phyloP scores from a whole-genome alignment of 352 stramenopile species.

The Phytophthora podocarpi region DNA sequence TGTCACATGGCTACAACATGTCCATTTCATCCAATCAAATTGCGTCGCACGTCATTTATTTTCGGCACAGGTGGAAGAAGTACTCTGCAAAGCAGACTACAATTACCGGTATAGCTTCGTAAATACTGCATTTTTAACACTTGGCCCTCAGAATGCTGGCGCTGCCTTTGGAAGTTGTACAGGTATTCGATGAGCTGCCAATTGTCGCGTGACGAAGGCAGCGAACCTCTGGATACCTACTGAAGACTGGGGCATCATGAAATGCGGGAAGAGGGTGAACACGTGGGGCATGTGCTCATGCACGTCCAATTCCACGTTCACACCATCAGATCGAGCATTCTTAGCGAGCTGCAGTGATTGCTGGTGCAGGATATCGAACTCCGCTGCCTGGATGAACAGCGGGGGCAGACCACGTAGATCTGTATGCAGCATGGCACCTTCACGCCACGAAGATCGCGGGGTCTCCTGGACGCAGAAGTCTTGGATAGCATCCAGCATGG shows the following conservation, averaged over 20 bases:
- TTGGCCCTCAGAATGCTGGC: constrained; percentile 35
- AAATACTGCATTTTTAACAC: no score
- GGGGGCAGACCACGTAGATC: constrained; percentile 51
- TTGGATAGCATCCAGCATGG: constrained; percentile 44
- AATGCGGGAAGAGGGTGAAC: constrained; percentile 58
- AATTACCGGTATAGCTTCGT: no score
- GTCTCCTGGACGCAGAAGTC: constrained; percentile 33
- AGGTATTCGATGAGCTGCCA: constrained; percentile 24
- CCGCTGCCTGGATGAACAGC: constrained; percentile 46
- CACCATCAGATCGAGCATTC: constrained; percentile 35
- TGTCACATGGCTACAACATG: no score
- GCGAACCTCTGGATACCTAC: constrained; percentile 50
- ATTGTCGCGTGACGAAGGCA: constrained; percentile 43
- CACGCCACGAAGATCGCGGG: constrained; percentile 30
- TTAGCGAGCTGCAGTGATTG: constrained; percentile 43
- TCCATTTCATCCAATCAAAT: no score
- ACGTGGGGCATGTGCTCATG: constrained; percentile 65
- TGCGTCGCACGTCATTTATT: no score
- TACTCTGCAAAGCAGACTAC: no score
- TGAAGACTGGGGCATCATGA: constrained; percentile 52
- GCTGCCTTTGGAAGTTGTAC: constrained; percentile 29
- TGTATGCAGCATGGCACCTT: constrained; percentile 42
- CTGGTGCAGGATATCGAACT: constrained; percentile 56
- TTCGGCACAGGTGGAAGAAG: no score
- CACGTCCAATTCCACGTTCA: constrained; percentile 49